Evolutionary conservation across 352 stramenopile species (phyloP), one percentile per base, ranked within the genome.

Genomic region (Blastocystis sp.): DNA sequence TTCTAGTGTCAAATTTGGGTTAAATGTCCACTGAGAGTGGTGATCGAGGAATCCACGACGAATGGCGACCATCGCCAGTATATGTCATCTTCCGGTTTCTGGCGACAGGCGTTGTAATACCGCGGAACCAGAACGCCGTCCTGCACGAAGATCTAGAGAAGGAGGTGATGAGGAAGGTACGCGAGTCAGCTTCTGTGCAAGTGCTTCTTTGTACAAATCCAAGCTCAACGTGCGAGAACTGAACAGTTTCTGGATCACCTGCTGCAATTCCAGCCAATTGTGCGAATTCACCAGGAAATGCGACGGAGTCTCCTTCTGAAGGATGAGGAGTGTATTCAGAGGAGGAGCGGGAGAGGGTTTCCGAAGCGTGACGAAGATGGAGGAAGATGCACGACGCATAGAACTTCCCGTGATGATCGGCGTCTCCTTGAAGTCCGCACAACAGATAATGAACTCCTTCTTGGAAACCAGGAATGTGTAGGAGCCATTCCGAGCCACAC

Each of bases 31-130:
- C 69, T 29, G 21, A 81, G 32, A 2, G 69, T 49, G 21, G n/a
- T 44, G 40, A 81, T 64, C 34, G 49, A 64, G 0, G 51, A 61
- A 61, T 48, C 27, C 7, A 65, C 14, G 24, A 61, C 14, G 8
- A 81, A 38, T 40, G 69, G 69, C 3, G 29, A 63, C 69, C 69
- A 81, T 61, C 63, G 61, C 69, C 69, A 81, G 32, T 81, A 81
- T 6, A 81, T 64, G 34, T 81, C 46, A 34, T 64, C 48, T 48
- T 81, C 48, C 18, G 44, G 69, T 18, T 34, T 81, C 24, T 46
- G 16, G 16, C 69, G 69, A 42, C 63, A 81, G 1, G 63, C 69
- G 32, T 65, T 81, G 69, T 81, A 81, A 42, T 65, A 81, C 8
- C 69, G 69, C 27, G 69, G 69, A 65, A 81, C 29, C 16, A 81